Evolutionary conservation across 306 rosid genomes (phyloP), one percentile per base, ranked within the genome.

Genomic region (Hippophae gyantsensis): DNA sequence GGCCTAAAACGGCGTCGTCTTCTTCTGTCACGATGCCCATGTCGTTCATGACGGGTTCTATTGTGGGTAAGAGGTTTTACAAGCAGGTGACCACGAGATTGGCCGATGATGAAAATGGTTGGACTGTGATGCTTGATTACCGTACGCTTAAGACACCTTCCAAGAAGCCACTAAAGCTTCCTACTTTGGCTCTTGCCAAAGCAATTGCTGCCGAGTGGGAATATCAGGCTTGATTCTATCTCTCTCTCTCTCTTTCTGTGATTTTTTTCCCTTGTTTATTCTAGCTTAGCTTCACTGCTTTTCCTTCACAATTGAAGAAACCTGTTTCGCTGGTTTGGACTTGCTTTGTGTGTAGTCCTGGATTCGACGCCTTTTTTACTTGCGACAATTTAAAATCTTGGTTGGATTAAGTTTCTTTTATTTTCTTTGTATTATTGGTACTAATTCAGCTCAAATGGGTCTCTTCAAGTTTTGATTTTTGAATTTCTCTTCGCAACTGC

Each of bases 201-300:
- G 99, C 96, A 61, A 81, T 92, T 45, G 85, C 83, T 63, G 83
- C 93, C 32, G 96, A 92, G 73, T 92, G 98, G 98, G 95, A 88
- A 45, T 92, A 85, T 67, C 98, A 92, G 84, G 98, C 83, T 44
- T 52, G 65, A 13, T 54, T 6, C 26, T 42, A 11, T 7, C 45
- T 42, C 0, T 13, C 23, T 18, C 23, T 18, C 23, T 18, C 23
- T 18, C 23, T n/a, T n/a, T 18, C 23, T 18, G 23, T 18, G 23
- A 18, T 10, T 44, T 65, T 5, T 10, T 50, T 62, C 45, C 27
- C 41, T 27, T 47, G 7, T 9, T 40, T 43, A 54, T 46, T 6
- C 25, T 13, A 67, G 50, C 52, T 60, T 10, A 44, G 25, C 13
- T 69, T 14, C 7, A 61, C 3, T 47, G 51, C 51, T 47, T 62